Evolutionary conservation across 1,139 yeast species (phyloP).

Genomic region (Suhomyces yuchorum): DNA sequence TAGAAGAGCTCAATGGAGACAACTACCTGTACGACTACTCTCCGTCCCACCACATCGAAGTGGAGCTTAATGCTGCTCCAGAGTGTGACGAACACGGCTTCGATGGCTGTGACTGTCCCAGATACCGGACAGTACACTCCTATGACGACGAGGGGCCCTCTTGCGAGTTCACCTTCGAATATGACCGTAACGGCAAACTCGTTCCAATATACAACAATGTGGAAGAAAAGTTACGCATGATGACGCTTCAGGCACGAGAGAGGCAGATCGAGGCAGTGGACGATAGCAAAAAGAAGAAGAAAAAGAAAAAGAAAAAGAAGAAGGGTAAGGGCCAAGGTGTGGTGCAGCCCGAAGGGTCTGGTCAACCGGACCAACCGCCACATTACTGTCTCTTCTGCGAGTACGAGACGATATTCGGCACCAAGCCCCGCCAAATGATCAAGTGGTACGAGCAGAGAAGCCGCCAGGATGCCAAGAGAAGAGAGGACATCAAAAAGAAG

Average conservation of each 20-base stretch:
- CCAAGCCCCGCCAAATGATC: constrained; percentile 49
- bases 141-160: constrained; percentile 27
- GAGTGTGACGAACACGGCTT: constrained; percentile 37
- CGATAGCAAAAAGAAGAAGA: constrained; percentile 24
- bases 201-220: constrained; percentile 46
- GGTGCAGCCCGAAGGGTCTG: neutral
- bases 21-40: constrained; percentile 29
- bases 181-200: constrained; percentile 45
- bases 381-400: constrained; percentile 59
- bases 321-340: neutral
- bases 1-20: constrained; percentile 36
- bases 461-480: constrained; percentile 34
- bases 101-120: constrained; percentile 36
- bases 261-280: constrained; percentile 12
- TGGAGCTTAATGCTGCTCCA: constrained; percentile 40
- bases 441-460: constrained; percentile 48
- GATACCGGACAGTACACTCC: constrained; percentile 19
- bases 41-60: constrained; percentile 44
- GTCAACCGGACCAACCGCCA: constrained; percentile 1
- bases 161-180: constrained; percentile 48
- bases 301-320: constrained; percentile 22
- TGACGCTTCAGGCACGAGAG: constrained; percentile 24
- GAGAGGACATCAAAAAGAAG: constrained; percentile 38
- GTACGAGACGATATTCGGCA: constrained; percentile 59
- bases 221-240: constrained; percentile 40